Evolutionary conservation across 2,329 filamentous ascomycete species (phyloP).

Genomic region (Acrocalymma vagum): DNA sequence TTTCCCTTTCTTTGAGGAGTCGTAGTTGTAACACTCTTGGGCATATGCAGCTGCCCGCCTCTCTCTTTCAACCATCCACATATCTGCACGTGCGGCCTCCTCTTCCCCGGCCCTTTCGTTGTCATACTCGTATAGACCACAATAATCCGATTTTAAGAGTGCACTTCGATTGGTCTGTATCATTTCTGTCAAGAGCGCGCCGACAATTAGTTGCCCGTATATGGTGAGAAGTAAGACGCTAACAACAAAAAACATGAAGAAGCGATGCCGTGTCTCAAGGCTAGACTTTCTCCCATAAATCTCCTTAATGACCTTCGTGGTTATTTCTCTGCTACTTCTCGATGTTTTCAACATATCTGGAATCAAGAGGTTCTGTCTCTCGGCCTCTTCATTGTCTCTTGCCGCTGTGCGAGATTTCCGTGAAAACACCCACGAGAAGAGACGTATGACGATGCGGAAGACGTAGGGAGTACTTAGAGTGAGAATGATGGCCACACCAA

Average conservation of each 20-base stretch:
- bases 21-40: constrained; percentile 1
- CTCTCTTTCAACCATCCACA: constrained; percentile 1
- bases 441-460: not conserved
- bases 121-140: constrained; percentile 3
- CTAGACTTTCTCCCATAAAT: not conserved
- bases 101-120: not conserved
- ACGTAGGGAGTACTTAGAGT: not conserved
- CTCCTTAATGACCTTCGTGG: not conserved
- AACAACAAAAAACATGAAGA: not conserved
- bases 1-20: not conserved
- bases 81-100: constrained; percentile 3
- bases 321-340: not conserved
- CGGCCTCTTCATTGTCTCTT: not conserved
- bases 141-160: not conserved
- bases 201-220: not conserved
- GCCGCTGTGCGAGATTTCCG: not conserved
- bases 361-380: not conserved
- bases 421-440: not conserved
- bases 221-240: not conserved
- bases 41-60: constrained; percentile 4
- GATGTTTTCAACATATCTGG: not conserved
- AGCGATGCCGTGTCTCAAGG: not conserved
- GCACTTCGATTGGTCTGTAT: not conserved
- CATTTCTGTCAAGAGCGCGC: not conserved
- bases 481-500: not conserved